Percentiles rank a stretch among this genome's conserved stretches.
Conservation (phyloP, 2,329 filamentous ascomycete species). For the Apiospora hydei region DNA sequence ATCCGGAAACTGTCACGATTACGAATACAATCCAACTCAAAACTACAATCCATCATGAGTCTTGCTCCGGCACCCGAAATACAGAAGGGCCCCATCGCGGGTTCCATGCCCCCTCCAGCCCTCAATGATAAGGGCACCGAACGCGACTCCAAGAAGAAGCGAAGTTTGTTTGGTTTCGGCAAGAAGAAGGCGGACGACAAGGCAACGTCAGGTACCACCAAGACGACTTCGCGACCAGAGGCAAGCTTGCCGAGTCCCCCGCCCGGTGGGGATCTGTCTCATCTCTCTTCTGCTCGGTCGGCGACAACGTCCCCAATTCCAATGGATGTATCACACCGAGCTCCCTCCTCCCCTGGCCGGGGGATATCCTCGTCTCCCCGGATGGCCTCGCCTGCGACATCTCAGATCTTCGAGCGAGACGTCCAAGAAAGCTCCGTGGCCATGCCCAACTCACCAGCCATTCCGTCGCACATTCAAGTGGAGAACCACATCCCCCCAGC, state of each 20-base stretch:
- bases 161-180: slow-evolving; percentile 66
- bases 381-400: slow-evolving; percentile 78
- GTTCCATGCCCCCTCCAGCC: slow-evolving; percentile 43
- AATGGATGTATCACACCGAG: slow-evolving; percentile 52
- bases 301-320: slow-evolving; percentile 51
- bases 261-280: slow-evolving; percentile 40
- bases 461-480: slow-evolving; percentile 90
- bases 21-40: slow-evolving; percentile 24
- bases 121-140: slow-evolving; percentile 38
- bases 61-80: slow-evolving; percentile 41
- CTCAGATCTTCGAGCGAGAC: slow-evolving; percentile 91
- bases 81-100: slow-evolving; percentile 37
- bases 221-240: slow-evolving; percentile 38
- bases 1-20: not conserved
- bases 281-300: slow-evolving; percentile 43
- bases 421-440: slow-evolving; percentile 80
- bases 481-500: slow-evolving; percentile 94
- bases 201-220: slow-evolving; percentile 37
- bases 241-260: slow-evolving; percentile 44
- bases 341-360: slow-evolving; percentile 70
- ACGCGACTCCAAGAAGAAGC: slow-evolving; percentile 57
- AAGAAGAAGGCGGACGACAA: slow-evolving; percentile 66
- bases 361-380: slow-evolving; percentile 76
- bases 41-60: slow-evolving; percentile 37
- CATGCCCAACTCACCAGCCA: slow-evolving; percentile 80